Percentiles rank a stretch among this genome's conserved stretches.
Evolutionary conservation across 345 rosid genomes (phyloP).

Genomic region (Populus simonii): DNA sequence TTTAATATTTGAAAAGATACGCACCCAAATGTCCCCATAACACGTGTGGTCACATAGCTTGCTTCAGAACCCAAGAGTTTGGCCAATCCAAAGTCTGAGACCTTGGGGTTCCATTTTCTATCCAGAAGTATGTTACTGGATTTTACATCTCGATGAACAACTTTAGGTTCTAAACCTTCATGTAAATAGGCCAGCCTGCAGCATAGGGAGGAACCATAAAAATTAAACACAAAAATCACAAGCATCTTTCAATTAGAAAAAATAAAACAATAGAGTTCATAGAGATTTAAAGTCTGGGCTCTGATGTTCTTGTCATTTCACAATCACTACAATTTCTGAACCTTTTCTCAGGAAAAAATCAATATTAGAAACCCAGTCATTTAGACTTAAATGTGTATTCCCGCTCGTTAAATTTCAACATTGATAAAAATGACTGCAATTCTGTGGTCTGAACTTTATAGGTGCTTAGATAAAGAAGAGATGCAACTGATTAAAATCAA

Average conservation of each 20-base stretch:
- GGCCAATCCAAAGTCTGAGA: conserved; percentile 92
- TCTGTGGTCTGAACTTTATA: neutral
- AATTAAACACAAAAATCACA: neutral
- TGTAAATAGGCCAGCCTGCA: conserved; percentile 88
- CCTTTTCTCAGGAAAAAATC: neutral
- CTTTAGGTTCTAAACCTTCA: conserved; percentile 95
- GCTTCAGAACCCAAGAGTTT: conserved; percentile 83
- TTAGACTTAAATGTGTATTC: too few relatives aligned
- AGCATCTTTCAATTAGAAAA: neutral
- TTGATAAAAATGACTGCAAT: neutral
- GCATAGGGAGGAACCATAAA: conserved; percentile 14
- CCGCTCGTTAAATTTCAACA: neutral
- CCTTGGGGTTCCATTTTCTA: conserved; percentile 76
- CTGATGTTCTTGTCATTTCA: neutral
- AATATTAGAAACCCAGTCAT: too few relatives aligned
- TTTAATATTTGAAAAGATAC: conserved; percentile 17
- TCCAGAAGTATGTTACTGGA: conserved; percentile 88
- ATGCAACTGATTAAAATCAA: neutral
- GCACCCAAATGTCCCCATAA: conserved; percentile 96
- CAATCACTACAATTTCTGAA: neutral
- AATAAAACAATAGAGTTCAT: neutral
- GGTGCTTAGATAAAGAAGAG: neutral
- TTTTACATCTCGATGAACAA: conserved; percentile 91
- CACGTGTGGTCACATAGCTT: conserved; percentile 89
- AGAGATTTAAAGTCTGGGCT: neutral